Evolutionary conservation across 2,329 filamentous ascomycete genomes (phyloP), one percentile per base, ranked within the genome.

Genomic region (Colletotrichum tofieldiae): DNA sequence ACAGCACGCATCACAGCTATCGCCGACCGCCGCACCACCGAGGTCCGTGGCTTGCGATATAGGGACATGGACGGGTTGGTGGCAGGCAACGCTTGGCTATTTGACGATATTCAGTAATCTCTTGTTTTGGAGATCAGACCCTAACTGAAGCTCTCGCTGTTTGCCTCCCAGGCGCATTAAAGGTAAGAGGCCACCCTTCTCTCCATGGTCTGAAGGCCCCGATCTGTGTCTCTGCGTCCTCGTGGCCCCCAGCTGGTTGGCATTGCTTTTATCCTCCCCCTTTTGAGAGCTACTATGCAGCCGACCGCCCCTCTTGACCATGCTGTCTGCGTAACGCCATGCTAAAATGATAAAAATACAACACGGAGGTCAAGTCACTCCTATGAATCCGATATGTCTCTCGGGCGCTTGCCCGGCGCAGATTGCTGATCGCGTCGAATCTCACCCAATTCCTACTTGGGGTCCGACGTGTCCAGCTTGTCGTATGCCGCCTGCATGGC

Each of bases 401-500:
- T 51, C 37, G 29, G 43, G 23, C 16, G 41, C 37, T 55, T 47
- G 29, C 29, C 26, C 29, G 32, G 12, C 35, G n/a, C n/a, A 43
- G 45, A 49, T 20, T 29, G 41, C 37, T n/a, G 26, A 37, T 26
- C 55, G 37, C 18, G 8, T 43, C 39, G 32, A 65, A 54, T 3
- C 18, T 51, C 16, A 23, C 26, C 18, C 16, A 4, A 16, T 37
- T 26, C 67, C 52, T 81, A 84, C 75, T 79, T 83, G 29, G 84
- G 82, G 65, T 84, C 83, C 18, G 86, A 87, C 60, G 82, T 79
- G 75, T 91, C 89, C 75, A 91, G 79, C 71, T 81, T 82, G 68
- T 85, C 77, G 73, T 90, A 91, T 1, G 90, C 89, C 59, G 83
- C 81, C 78, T 93, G 90, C 59, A 94, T 80, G 32, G 91, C 88